Conservation (phyloP, 495 filamentous ascomycete species). For the Podospora sp. region DNA sequence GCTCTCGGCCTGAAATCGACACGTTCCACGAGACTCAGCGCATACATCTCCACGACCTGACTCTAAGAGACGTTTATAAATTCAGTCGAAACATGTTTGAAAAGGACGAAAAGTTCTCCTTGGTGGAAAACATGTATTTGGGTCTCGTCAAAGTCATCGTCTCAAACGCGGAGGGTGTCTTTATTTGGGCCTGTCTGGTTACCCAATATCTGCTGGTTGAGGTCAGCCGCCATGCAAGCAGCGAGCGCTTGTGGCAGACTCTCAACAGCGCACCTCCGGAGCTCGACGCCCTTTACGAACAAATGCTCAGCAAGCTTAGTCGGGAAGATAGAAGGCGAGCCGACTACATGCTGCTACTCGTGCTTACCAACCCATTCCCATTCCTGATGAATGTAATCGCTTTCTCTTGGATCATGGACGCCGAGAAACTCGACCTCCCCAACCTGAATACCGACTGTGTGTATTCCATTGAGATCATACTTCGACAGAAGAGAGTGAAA, state of each 20-base stretch:
- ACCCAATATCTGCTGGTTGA: background rate
- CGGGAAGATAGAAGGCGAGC: background rate
- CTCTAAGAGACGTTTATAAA: background rate
- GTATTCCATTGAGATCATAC: background rate
- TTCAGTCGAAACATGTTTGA: background rate
- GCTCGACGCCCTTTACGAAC: background rate
- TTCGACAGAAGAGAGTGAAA: background rate
- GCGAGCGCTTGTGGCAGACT: background rate
- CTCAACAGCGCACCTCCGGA: background rate
- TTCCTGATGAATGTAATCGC: background rate
- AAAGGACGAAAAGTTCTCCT: background rate
- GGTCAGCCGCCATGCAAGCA: background rate
- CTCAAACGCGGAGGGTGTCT: background rate
- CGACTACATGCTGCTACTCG: background rate
- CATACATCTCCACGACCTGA: background rate
- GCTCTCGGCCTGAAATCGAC: background rate
- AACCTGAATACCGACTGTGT: background rate
- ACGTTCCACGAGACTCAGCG: background rate
- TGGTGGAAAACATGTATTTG: background rate
- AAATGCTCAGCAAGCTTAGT: background rate
- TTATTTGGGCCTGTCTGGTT: background rate
- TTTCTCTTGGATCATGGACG: background rate
- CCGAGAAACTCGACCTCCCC: background rate
- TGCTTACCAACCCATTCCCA: background rate
- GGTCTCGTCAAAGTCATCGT: background rate